Evolutionary conservation across 116 monocot genomes (phyloP), one percentile per base, ranked within the genome.

Genomic region (Dioscorea cayenensis): DNA sequence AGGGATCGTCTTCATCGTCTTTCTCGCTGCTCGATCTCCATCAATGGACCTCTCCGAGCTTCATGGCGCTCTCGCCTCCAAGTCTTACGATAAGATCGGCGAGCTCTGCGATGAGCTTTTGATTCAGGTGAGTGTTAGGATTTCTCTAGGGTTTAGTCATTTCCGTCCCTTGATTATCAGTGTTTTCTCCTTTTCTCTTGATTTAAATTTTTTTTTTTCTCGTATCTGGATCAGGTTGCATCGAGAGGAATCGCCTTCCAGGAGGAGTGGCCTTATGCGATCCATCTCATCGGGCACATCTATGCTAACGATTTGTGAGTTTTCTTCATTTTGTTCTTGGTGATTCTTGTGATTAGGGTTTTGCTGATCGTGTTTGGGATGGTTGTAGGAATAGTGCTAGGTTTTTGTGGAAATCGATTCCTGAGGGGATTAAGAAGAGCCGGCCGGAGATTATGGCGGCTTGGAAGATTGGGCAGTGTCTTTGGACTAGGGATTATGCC

Each of bases 401-500:
- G 75, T 96, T 92, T 74, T 55, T 96, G 50, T 96, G 96, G 96
- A 96, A 92, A 69, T 86, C 96, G 35, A 82, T 90, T 29, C 90
- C 96, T 0, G 73, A 75, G 49, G 68, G 64, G 55, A 66, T 90
- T 35, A 96, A 96, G 62, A 92, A 90, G 81, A 73, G 67, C 21
- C 67, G 65, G 28, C 84, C 84, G 20, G 96, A 96, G 82, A 66
- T 82, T 29, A 75, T 63, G 4, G 84, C 90, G 5, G 90, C 73
- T 6, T 91, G 90, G 90, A 87, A 64, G 73, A 91, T 91, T 14
- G 90, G 90, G 70, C 92, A 96, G 79, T 90, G 92, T 64, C 77
- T 96, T 6, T 96, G 96, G 96, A 90, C 76, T 43, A 67, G 84
- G 64, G 90, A 92, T 66, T 86, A 90, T 61, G 75, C 88, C 5